Evolutionary conservation across 176 grass and related monocot species (phyloP).

Genomic region (Cenchrus fungigraminus): DNA sequence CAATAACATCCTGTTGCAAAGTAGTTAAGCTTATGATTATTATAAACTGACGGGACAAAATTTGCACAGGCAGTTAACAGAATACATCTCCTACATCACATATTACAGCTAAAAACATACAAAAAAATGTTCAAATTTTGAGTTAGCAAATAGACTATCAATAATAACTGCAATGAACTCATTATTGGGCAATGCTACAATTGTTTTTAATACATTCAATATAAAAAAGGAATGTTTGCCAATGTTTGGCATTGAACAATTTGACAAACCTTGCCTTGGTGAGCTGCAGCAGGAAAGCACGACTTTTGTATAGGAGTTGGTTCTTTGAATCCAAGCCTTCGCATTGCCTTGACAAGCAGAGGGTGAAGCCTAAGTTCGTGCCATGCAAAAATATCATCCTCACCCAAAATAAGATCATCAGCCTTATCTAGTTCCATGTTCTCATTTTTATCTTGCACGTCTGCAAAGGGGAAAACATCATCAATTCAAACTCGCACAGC

Average conservation of each 20-base stretch:
- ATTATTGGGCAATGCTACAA: neutral
- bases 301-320: slow-evolving; percentile 87
- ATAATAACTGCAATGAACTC: slow-evolving; percentile 3
- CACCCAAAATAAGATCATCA: slow-evolving; percentile 53
- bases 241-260: slow-evolving; percentile 7
- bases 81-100: slow-evolving; percentile 7
- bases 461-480: slow-evolving; percentile 17
- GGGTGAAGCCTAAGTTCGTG: slow-evolving; percentile 77
- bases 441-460: slow-evolving; percentile 29
- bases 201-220: neutral
- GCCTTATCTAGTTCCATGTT: slow-evolving; percentile 43
- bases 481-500: neutral
- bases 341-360: slow-evolving; percentile 71
- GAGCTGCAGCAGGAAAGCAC: slow-evolving; percentile 84
- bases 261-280: slow-evolving; percentile 89
- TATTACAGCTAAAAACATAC: neutral
- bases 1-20: slow-evolving; percentile 86
- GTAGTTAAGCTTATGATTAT: neutral
- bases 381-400: slow-evolving; percentile 86
- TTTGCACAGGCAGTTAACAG: neutral
- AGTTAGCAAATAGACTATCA: neutral
- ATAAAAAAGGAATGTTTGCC: slow-evolving; percentile 1
- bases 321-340: slow-evolving; percentile 81
- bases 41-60: neutral
- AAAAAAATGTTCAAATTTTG: neutral